Base-by-base conservation (phyloP, 1,284 basidiomycete species). In the Ceratobasidium sp. region DNA sequence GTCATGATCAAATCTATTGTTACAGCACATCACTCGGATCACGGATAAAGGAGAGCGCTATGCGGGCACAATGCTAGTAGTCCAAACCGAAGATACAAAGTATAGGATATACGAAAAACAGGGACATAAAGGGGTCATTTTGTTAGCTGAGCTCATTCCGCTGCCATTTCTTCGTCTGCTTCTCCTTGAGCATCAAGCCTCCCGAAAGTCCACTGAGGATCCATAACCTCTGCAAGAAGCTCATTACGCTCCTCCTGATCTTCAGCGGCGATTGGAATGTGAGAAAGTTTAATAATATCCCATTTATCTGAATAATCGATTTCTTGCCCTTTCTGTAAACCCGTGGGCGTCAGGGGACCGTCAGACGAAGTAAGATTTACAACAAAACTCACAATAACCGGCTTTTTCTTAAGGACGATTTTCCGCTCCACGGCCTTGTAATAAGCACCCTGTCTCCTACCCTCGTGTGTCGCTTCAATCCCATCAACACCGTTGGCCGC, bases 341-440 rank as follows among this genome's bases (percentile, higher is more conserved):
- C 12, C 18, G 26, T n/a, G n/a, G n/a, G n/a, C n/a, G n/a, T n/a
- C n/a, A n/a, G n/a, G n/a, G n/a, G n/a, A n/a, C n/a, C n/a, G n/a
- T n/a, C n/a, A n/a, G n/a, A n/a, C n/a, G n/a, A n/a, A n/a, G n/a
- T n/a, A n/a, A n/a, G n/a, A n/a, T n/a, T n/a, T n/a, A n/a, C n/a
- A n/a, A n/a, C n/a, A n/a, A n/a, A n/a, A n/a, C 88, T 79, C 76
- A 93, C 93, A 79, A 90, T 91, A 21, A 85, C 86, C 14, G 93
- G 86, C 79, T 90, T 92, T 84, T 94, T 95, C 81, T 94, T 93
- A 58, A 96, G 82, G 23, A 88, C 83, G 85, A 94, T 93, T 79
- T 93, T 93, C 73, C 92, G 88, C 79, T 91, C 89, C 73, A 96
- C 92, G 78, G 90, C 90, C 81, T 94, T 94, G 83, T 93, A 95